Conservation (phyloP, 257 asterid genomes). For the Salvia miltiorrhiza region DNA sequence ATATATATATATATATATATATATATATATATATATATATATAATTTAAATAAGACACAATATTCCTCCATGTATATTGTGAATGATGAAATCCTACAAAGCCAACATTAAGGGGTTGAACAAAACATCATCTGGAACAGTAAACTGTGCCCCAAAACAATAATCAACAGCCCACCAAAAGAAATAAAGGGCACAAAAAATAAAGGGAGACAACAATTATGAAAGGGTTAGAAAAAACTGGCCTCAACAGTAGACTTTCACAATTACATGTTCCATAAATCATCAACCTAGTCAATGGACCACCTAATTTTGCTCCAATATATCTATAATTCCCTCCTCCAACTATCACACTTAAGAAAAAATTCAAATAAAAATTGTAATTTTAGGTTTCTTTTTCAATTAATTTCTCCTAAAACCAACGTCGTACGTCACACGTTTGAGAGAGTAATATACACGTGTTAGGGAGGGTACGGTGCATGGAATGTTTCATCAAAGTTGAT, state of each 20-base stretch:
- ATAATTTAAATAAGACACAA: not conserved
- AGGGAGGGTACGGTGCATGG: conserved; percentile 51
- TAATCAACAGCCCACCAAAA: conserved; percentile 47
- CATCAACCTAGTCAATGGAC: conserved; percentile 41
- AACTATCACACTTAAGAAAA: not conserved
- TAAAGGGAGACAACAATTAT: conserved; percentile 71
- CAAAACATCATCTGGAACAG: conserved; percentile 39
- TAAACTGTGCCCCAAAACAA: conserved; percentile 30
- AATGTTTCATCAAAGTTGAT: conserved; percentile 32
- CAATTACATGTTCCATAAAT: conserved; percentile 40
- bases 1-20: too few species aligned
- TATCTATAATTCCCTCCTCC: not conserved
- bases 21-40: too few species aligned
- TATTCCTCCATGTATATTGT: not conserved
- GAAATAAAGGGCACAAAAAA: conserved; percentile 35
- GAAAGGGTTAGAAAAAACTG: conserved; percentile 37
- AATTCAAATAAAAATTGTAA: not conserved
- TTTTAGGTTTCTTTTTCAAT: not conserved
- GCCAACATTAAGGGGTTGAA: conserved; percentile 12
- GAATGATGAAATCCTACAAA: not conserved
- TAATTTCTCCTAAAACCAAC: not conserved
- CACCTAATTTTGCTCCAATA: conserved; percentile 32
- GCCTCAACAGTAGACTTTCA: conserved; percentile 36
- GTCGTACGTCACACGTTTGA: conserved; percentile 16
- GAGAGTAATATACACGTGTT: not conserved